Evolutionary conservation across 1,284 basidiomycete genomes (phyloP), one percentile per base, ranked within the genome.

Genomic region (Cutaneotrichosporon cyanovorans): DNA sequence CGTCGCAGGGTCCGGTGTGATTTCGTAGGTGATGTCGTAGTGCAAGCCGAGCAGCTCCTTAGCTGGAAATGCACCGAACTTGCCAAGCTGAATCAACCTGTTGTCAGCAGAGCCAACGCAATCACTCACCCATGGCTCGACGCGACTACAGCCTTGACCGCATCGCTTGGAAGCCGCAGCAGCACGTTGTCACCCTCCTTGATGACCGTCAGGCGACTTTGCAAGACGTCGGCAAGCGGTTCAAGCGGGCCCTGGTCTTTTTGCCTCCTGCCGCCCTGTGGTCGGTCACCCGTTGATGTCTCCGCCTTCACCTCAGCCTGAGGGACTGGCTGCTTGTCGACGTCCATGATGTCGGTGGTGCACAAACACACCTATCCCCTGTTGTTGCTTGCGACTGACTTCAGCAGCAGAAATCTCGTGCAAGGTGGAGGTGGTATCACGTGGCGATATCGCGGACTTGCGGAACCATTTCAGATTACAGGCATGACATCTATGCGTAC

Each of bases 11-110:
- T 57, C 51, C 8, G 56, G 48, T 4, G 62, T 46, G 25, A 76
- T 66, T 50, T 75, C 73, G 57, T 74, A 76, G 0, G 74, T 74
- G 40, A 74, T 69, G 37, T 75, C 74, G 55, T 75, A 76, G 16
- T 66, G 69, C 22, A 65, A 56, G 4, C 70, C 73, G 4, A 75
- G 48, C 2, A 76, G 64, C 40, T 73, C 59, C 2, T 56, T 52
- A 2, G 66, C 59, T 4, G 73, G 71, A 61, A 76, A 75, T 0
- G 69, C 56, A 19, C 74, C 74, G 45, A 68, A 73, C 57, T 75
- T 75, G 40, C 74, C 74, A 7, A 75, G 56, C 34, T 70, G 63
- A 16, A 75, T 53, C 3, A 66, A 58, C 9, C 72, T 73, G 46
- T 12, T 30, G 45, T 51, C 15, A 46, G 45, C 21, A 6, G 1